Evolutionary conservation across 352 stramenopile genomes (phyloP), one percentile per base, ranked within the genome.

Genomic region (Phytopythium ostracodes): DNA sequence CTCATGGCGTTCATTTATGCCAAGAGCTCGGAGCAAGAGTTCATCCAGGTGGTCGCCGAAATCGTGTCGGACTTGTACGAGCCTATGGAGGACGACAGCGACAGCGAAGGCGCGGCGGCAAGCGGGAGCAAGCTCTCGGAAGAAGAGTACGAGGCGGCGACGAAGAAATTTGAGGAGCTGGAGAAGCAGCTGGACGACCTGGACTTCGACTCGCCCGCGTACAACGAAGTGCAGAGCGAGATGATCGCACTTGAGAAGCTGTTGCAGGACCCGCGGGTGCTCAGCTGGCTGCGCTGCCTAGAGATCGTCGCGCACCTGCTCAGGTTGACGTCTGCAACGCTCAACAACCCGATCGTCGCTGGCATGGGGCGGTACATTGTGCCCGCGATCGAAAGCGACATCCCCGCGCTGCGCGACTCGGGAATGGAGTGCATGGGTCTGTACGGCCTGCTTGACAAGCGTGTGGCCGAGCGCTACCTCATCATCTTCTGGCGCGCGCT

Each of bases 61-160:
- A 91, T 91, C 35, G 77, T 84, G 42, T 88, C 77, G 4, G 84
- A 94, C 52, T 61, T 94, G 65, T 94, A 91, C 56, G 84, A 93
- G 36, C 70, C 73, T 0, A 73, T 93, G 24, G 81, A 92, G 55
- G 36, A 43, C 9, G 54, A 60, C 5, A 49, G 24, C 27, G 54
- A 51, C 24, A n/a, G 15, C 24, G 70, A 63, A 50, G 51, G 27
- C n/a, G 64, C 46, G 22, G 42, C 54, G 2, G 68, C 63, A 6
- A 70, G 62, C 11, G 62, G 65, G 50, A 61, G 56, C 18, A 77
- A 77, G 15, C 47, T 87, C 10, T 77, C 73, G 20, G 76, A 82
- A 7, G 76, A 88, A 64, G 76, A 89, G 51, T 77, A 74, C 4
- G 77, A 81, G 38, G 71, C 63, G 0, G 78, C 81, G 4, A 82